Conservation (phyloP, 2,329 filamentous ascomycete species). For the Coniochaeta ligniaria region DNA sequence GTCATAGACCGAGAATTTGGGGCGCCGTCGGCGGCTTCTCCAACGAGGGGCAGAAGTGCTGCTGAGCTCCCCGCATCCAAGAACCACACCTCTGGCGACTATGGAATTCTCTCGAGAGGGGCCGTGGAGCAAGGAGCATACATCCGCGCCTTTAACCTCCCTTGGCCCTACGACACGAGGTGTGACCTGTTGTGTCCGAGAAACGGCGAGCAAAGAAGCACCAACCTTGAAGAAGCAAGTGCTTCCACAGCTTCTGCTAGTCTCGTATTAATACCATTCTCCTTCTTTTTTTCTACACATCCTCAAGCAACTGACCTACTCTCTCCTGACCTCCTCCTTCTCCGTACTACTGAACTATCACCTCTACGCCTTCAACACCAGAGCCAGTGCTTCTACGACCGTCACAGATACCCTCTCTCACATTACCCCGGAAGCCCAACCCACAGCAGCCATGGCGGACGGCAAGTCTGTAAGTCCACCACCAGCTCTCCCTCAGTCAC, state of each 20-base stretch:
- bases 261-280: not conserved
- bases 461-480: not conserved
- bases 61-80: not conserved
- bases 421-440: not conserved
- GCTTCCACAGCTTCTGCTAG: not conserved
- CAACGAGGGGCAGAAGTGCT: not conserved
- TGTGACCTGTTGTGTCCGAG: not conserved
- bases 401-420: not conserved
- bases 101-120: not conserved
- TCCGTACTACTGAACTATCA: not conserved
- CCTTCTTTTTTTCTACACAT: not conserved
- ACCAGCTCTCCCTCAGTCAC: not conserved
- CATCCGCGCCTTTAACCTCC: not conserved
- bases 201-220: not conserved
- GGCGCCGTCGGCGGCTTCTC: not conserved
- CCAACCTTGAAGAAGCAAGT: not conserved
- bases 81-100: not conserved
- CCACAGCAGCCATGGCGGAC: not conserved
- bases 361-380: not conserved
- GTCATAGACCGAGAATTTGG: not conserved
- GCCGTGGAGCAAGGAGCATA: not conserved
- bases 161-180: not conserved
- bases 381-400: not conserved
- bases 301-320: not conserved
- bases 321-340: not conserved